Evolutionary conservation across 2,329 filamentous ascomycete genomes (phyloP).

Genomic region (Aspergillus aculeatinus): DNA sequence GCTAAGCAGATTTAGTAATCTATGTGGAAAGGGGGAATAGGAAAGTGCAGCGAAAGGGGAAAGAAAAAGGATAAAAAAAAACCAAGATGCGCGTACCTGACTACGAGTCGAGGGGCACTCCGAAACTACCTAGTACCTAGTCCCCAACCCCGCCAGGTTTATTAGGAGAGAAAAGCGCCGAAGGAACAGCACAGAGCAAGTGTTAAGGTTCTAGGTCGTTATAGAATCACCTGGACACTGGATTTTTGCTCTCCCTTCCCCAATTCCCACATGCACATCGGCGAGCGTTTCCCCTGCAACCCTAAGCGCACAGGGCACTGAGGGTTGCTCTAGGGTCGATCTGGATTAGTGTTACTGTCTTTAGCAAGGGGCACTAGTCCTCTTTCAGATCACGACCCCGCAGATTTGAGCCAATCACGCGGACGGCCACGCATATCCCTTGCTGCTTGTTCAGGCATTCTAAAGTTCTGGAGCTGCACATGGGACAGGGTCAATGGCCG

Average conservation of each 20-base stretch:
- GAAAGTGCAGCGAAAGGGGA: background rate
- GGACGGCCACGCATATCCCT: slow-evolving; percentile 1
- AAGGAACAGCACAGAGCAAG: background rate
- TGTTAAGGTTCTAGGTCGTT: background rate
- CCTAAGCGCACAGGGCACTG: slow-evolving; percentile 2
- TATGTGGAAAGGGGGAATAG: background rate
- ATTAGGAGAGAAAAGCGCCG: background rate
- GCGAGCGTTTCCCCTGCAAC: slow-evolving; percentile 12
- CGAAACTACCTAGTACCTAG: background rate
- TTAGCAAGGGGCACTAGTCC: slow-evolving; percentile 4
- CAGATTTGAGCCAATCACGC: slow-evolving; percentile 16
- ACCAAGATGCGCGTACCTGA: background rate
- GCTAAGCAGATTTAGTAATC: background rate
- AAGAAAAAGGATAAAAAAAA: no score
- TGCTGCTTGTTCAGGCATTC: slow-evolving; percentile 5
- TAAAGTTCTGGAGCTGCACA: slow-evolving; percentile 1
- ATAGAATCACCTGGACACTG: background rate
- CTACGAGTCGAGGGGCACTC: background rate
- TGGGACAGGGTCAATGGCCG: background rate
- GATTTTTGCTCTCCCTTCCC: background rate
- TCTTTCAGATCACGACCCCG: slow-evolving; percentile 14
- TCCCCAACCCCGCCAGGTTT: background rate
- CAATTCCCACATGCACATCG: background rate
- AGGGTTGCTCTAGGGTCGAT: background rate
- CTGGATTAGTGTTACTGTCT: slow-evolving; percentile 4